Evolutionary conservation across 805 yeast species (phyloP), one percentile per base, ranked within the genome.

Genomic region (Suhomyces pyralidae): DNA sequence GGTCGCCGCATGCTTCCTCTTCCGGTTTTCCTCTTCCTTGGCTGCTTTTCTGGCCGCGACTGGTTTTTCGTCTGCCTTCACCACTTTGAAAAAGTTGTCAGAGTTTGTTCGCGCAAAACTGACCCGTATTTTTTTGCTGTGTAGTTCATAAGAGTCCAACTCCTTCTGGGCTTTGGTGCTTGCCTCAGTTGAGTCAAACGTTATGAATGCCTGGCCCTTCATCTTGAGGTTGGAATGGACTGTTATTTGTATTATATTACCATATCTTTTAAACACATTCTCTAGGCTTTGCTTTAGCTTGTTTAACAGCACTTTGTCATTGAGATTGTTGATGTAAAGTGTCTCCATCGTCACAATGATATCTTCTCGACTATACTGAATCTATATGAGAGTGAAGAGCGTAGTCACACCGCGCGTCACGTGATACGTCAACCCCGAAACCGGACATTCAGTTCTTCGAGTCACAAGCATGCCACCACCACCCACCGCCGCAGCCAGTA

Each of bases 131-230:
- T 78, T 78, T 50, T 79, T 79, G 19, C 76, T 81, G 57, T 77
- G 76, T 10, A 86, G 51, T 19, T 68, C 68, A 28, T 59, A 54
- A 12, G 77, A 74, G 46, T 81, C 70, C 38, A 80, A 58, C 15
- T 62, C 67, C n/a, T 71, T 69, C 3, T 79, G 61, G 0, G 86
- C 87, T 40, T 62, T 60, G 3, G 63, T 52, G 1, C 91, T 84
- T 5, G 70, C 66, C 3, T 71, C 71, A 1, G 61, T 59, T 17
- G 65, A 61, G 3, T 69, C 74, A 49, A 84, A 81, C 0, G 88
- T 81, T 5, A 90, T 76, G 65, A 88, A 90, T 1, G 96, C 96
- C 66, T 90, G 96, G 2, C 97, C 97, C 52, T 85, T 78, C 79
- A 86, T 76, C 55, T 75, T 78, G n/a, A 88, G 60, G 58, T 82